Evolutionary conservation across 139 green algal genomes (phyloP), one percentile per base, ranked within the genome.

Genomic region (Tetradesmus lagerheimii): DNA sequence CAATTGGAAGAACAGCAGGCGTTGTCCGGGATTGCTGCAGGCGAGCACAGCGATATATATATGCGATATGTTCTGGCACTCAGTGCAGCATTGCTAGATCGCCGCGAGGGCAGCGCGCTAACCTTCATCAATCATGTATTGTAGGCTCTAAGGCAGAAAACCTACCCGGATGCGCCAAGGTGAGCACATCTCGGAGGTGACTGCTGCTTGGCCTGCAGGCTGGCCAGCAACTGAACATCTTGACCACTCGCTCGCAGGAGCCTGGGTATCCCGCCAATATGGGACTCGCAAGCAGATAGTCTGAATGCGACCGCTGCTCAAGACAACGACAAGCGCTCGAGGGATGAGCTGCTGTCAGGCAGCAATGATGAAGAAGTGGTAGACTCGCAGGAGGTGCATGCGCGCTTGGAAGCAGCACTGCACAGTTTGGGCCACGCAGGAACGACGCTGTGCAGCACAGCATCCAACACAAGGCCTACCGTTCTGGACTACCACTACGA

Each of bases 401-500:
- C n/a, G 1, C 35, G 78, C 8, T 8, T 90, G 1, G 45, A 80
- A 29, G 87, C 87, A 29, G 87, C 87, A 15, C 53, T 90, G 27
- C 41, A 85, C 76, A 47, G 39, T 23, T 53, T 76, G 5, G 53
- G 47, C 57, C 35, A 43, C 34, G n/a, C 45, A 14, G 75, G 86
- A 34, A 81, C 76, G 25, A 90, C 35, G 6, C 9, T 18, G 37
- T 75, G 43, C 29, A 62, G 31, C 45, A 81, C 86, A 34, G 86
- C 50, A n/a, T 29, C 34, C 76, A 77, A 67, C 38, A 11, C 37
- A 15, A 50, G 89, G 16, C 83, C 83, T 18, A 92, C 83, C 41
- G 75, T 90, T 27, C 84, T 88, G 15, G 89, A 88, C 75, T 92
- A 92, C 83, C 89, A 92, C 62, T 39, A 75, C 20, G 66, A 41